Conservation (phyloP, 1,284 basidiomycete species). For the Filobasidium uniguttulatum region DNA sequence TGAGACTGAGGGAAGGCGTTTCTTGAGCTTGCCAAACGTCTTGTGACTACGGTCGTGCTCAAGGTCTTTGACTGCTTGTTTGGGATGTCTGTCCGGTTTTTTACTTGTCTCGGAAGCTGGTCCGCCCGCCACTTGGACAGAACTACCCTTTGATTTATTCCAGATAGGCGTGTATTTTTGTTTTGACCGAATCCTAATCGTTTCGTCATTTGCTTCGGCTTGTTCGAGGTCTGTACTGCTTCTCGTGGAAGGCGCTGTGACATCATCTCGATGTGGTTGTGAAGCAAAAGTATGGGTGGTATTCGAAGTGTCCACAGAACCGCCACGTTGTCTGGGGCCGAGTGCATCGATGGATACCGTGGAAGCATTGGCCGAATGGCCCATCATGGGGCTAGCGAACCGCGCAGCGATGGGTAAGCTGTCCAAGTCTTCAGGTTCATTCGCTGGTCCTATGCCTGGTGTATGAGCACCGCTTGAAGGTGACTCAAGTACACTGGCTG, state of each 20-base stretch:
- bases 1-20: constrained; percentile 3
- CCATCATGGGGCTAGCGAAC: constrained; percentile 50
- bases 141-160: too few species aligned
- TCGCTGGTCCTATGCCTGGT: background rate
- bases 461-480: constrained; percentile 12
- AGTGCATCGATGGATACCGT: background rate
- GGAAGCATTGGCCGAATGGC: background rate
- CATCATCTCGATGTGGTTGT: too few species aligned
- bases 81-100: too few species aligned
- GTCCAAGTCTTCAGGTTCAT: constrained; percentile 48
- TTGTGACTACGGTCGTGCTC: constrained; percentile 44
- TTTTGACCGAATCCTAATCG: constrained; percentile 7
- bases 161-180: constrained; percentile 1
- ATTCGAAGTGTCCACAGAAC: constrained; percentile 1
- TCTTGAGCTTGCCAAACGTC: constrained; percentile 28
- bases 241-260: background rate
- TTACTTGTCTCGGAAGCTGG: too few species aligned
- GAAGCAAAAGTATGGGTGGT: too few species aligned
- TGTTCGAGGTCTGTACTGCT: background rate
- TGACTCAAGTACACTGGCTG: constrained; percentile 4
- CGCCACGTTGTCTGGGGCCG: background rate
- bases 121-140: constrained; percentile 26
- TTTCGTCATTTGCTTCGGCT: constrained; percentile 4
- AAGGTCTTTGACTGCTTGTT: constrained; percentile 35
- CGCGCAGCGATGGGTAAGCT: constrained; percentile 80